Evolutionary conservation across 2,329 filamentous ascomycete genomes (phyloP).

Genomic region (Colletotrichum liriopes): DNA sequence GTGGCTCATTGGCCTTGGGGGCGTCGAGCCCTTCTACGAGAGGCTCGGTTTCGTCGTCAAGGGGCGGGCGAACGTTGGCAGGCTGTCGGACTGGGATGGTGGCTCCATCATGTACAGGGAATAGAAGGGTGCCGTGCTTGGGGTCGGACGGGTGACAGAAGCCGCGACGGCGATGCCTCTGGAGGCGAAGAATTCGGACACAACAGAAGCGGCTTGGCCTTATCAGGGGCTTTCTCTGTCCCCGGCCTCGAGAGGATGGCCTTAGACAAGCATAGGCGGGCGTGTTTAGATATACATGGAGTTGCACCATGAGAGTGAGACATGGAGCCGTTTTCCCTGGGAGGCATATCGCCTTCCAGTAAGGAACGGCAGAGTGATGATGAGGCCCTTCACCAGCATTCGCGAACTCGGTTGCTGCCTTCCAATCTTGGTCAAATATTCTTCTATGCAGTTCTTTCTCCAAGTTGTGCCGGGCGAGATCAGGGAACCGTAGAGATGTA

Average conservation of each 20-base stretch:
- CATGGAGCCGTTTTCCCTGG: not conserved
- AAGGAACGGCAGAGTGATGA: no score
- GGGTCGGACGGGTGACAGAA: not conserved
- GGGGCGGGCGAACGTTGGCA: slow-evolving; percentile 54
- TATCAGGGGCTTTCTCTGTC: not conserved
- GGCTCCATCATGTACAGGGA: slow-evolving; percentile 57
- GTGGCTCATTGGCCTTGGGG: slow-evolving; percentile 53
- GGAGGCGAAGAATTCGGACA: not conserved
- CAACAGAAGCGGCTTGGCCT: not conserved
- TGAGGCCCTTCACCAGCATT: no score
- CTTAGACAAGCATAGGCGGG: not conserved
- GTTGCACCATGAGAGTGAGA: not conserved
- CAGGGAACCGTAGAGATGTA: no score
- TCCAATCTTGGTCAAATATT: no score
- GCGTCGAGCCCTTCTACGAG: slow-evolving; percentile 52
- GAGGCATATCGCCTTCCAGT: no score
- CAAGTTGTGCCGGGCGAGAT: no score
- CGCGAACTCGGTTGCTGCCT: no score
- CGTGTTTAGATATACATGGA: not conserved
- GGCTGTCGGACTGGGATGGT: slow-evolving; percentile 54
- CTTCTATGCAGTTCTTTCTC: no score
- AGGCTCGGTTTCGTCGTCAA: slow-evolving; percentile 54
- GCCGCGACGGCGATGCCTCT: not conserved
- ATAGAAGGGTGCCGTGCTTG: slow-evolving; percentile 25
- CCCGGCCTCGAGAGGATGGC: not conserved